Base-by-base conservation (phyloP, 2,329 filamentous ascomycete species). In the Epichloe brachyelytri region DNA sequence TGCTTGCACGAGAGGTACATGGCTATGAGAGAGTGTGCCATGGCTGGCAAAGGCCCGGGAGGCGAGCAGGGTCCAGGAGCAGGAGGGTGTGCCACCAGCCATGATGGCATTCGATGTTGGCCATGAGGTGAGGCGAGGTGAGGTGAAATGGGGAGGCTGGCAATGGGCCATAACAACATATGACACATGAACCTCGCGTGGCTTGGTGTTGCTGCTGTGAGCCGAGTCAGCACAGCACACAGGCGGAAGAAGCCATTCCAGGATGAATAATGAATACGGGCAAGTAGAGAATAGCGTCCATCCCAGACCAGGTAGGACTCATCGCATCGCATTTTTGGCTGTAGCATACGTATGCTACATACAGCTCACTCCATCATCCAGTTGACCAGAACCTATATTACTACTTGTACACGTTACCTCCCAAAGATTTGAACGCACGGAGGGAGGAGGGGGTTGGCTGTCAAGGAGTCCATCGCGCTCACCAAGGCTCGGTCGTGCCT, bases 1-100 rank as follows among this genome's bases (percentile, higher is more conserved):
- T 62, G 61, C 37, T 34, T 51, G 10, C 41, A 17, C 5, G 53
- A 56, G 49, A 40, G 55, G 39, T 50, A 44, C 22, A 22, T 33
- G 33, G 44, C 45, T 3, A 17, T 48, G 50, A 36, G 17, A 19
- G 39, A n/a, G 41, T n/a, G 7, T 37, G 47, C 50, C 33, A 43
- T 39, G n/a, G 6, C 51, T 30, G 36, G 15, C 11, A 22, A 43
- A 5, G 14, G 46, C n/a, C 20, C 11, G 10, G 19, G 7, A 40
- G 11, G 20, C 5, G 34, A 33, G 5, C 36, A 15, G 14, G n/a
- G 5, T 39, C 14, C 15, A 37, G n/a, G 20, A 8, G 20, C 12
- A 2, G 36, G 4, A 34, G 15, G 14, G 15, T n/a, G 34, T 34
- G 8, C 26, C 26, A 8, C 26, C 26, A 8, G 26, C 8, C 26